These are phyloP conservation scores for Amaranthus cruentus DNA, from an alignment of 148 eudicot species.

Conservation along the genomic window DNA sequence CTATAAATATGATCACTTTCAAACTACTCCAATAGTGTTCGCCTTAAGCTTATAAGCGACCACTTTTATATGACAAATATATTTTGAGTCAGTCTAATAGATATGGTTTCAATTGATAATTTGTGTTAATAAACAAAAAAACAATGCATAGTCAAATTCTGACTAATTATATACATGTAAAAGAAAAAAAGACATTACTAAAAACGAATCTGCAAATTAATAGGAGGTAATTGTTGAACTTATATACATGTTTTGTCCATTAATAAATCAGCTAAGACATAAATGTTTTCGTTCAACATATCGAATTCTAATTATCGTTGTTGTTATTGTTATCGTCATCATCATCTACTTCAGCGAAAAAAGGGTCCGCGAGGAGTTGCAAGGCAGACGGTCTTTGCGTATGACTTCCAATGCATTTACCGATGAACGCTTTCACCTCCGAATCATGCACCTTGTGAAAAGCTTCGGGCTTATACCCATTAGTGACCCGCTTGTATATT, in stretches of 20 bases:
- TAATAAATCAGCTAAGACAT: not conserved
- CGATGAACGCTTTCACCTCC: constrained; percentile 64
- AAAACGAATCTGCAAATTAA: too few relatives aligned
- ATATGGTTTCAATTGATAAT: too few relatives aligned
- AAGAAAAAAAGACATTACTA: too few relatives aligned
- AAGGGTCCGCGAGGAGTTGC: constrained; percentile 61
- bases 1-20: too few relatives aligned
- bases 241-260: not conserved
- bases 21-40: too few relatives aligned
- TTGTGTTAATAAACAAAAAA: too few relatives aligned
- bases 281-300: not conserved
- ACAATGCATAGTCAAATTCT: too few relatives aligned
- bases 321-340: constrained; percentile 18
- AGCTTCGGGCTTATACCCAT: constrained; percentile 59
- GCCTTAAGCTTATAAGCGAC: too few relatives aligned
- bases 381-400: constrained; percentile 71
- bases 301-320: not conserved
- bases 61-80: too few relatives aligned
- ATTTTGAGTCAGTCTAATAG: too few relatives aligned
- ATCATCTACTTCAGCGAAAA: constrained; percentile 44
- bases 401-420: constrained; percentile 62
- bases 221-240: not conserved
- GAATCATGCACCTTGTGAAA: constrained; percentile 46
- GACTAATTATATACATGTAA: too few relatives aligned
- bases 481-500: constrained; percentile 76